Base-by-base conservation (phyloP, 441 rosid genomes). In the Populus hybrid region DNA sequence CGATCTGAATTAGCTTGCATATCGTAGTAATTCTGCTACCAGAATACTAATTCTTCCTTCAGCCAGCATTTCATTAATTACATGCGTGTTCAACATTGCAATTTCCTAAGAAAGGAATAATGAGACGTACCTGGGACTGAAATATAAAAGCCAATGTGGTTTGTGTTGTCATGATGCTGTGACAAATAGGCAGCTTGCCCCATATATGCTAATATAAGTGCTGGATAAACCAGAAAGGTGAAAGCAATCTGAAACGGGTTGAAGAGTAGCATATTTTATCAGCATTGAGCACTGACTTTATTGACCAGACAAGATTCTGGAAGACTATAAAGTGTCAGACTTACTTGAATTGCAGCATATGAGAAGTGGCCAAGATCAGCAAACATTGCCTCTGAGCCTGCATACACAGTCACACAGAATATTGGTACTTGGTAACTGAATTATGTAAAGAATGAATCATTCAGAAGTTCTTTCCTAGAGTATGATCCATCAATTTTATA, bases 351-450 rank as follows among this genome's bases (percentile, higher is more conserved):
- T 82, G 99, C 97, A 63, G 90, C 85, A 57, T 94, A 94, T 69
- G 94, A 90, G 89, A 96, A 96, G 88, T 96, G 99, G 71, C 99
- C 99, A 75, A 96, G 97, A 89, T 96, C 99, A 82, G 99, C 98
- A 86, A 93, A 96, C 99, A 96, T 96, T 36, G 99, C 98, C 86
- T 96, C 99, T 2, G 97, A 92, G 68, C 99, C 99, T 96, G 91
- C 82, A 90, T 26, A 70, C 20, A 24, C 10, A 72, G 74, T 67
- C 63, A 81, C 73, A 75, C 82, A 63, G 32, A 40, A 6, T 20
- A 70, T 78, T 63, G 64, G 57, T 78, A 70, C 61, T 69, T 63
- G 66, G 35, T 46, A 36, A 6, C 59, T 70, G 59, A 38, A 69
- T 53, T 23, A 34, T 6, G 70, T 38, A 77, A 32, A 70, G 35